A percentile compares a stretch with the other conserved stretches of the same genome.
Evolutionary conservation across 768 basidiomycete species (phyloP).

Genomic region (Termitomyces sp.): DNA sequence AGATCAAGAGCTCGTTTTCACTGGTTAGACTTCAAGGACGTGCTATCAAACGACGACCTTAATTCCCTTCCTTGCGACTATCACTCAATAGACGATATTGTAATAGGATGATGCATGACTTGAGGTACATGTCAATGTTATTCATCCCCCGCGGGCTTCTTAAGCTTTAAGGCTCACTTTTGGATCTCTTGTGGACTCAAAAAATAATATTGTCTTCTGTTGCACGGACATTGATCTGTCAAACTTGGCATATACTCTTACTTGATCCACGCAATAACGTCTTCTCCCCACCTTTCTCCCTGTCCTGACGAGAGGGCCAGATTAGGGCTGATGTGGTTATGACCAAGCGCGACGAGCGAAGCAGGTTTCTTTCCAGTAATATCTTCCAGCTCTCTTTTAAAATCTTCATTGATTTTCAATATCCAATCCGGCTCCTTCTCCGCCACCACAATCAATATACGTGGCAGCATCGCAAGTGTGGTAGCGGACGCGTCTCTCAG

Average conservation of each 20-base stretch:
- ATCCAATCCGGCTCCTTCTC: constrained; percentile 51
- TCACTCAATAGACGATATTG: background rate
- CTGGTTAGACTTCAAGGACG: no score
- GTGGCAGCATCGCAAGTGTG: constrained; percentile 35
- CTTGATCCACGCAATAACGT: constrained; percentile 35
- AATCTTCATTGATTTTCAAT: constrained; percentile 26
- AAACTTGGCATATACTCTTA: background rate
- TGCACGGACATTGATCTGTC: background rate
- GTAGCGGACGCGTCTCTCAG: constrained; percentile 29
- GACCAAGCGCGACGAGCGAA: constrained; percentile 38
- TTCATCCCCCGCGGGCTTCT: no score
- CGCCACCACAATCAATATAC: constrained; percentile 40
- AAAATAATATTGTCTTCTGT: background rate
- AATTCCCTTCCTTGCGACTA: background rate
- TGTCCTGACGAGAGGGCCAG: constrained; percentile 45
- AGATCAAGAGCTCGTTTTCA: no score
- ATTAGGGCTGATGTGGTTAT: constrained; percentile 60
- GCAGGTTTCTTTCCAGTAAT: constrained; percentile 25
- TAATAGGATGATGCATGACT: background rate
- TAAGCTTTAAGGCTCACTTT: background rate
- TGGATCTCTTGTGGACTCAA: background rate
- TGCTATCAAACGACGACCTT: background rate
- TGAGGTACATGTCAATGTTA: no score
- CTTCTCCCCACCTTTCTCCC: constrained; percentile 59
- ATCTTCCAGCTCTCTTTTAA: constrained; percentile 32